A percentile compares a stretch with the other conserved stretches of the same genome.
Conservation (phyloP, 495 filamentous ascomycete genomes). For the Hypoxylon fragiforme region DNA sequence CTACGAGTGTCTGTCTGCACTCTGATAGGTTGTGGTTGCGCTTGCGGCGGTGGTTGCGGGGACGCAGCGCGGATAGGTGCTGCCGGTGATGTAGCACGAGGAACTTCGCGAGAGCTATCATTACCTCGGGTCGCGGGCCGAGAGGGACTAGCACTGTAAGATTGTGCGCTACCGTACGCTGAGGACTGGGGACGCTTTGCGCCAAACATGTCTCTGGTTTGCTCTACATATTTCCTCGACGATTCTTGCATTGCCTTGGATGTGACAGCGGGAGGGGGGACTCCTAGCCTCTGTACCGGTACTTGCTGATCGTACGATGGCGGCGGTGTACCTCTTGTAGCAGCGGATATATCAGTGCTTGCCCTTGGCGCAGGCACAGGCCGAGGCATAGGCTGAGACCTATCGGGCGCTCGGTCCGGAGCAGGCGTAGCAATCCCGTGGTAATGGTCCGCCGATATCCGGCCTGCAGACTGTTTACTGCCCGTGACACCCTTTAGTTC, state of each 20-base stretch:
- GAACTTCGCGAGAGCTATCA: constrained; percentile 55
- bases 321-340: constrained; percentile 71
- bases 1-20: background rate
- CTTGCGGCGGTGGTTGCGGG: constrained; percentile 38
- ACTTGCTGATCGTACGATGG: constrained; percentile 81
- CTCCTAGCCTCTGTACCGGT: constrained; percentile 76
- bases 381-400: constrained; percentile 39
- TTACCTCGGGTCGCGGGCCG: constrained; percentile 51
- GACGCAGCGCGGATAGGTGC: constrained; percentile 54
- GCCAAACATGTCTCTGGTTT: constrained; percentile 78
- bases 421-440: constrained; percentile 86
- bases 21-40: background rate
- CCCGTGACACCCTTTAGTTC: constrained; percentile 80
- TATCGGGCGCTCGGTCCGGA: constrained; percentile 58
- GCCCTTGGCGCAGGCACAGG: constrained; percentile 53
- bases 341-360: constrained; percentile 51
- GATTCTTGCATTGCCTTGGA: constrained; percentile 92
- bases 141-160: constrained; percentile 36
- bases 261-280: constrained; percentile 90
- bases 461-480: constrained; percentile 70
- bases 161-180: constrained; percentile 20
- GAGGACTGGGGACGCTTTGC: constrained; percentile 52
- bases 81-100: constrained; percentile 55
- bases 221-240: constrained; percentile 80
- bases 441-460: constrained; percentile 91